phyloP scores from a whole-genome alignment of 345 rosid genomes.

The Syzygium oleosum region DNA sequence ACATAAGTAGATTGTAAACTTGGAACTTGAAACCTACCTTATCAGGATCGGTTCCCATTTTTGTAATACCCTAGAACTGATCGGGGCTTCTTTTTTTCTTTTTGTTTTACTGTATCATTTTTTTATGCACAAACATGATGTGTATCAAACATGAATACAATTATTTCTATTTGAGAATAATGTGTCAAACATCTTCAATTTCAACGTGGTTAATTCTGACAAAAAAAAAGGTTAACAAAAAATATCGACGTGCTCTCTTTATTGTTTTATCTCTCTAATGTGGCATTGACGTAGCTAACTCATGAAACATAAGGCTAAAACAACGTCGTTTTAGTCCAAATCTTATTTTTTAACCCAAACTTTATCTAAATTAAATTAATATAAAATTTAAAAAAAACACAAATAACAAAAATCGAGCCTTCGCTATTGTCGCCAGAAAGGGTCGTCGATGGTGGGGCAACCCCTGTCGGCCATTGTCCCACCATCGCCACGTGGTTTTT shows the following conservation, averaged over 20 bases:
- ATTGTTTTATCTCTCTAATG: background rate
- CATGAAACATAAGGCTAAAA: background rate
- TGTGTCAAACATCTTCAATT: background rate
- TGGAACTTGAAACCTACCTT: background rate
- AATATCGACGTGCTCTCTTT: background rate
- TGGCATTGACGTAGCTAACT: background rate
- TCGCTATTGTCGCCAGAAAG: background rate
- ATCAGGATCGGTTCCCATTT: background rate
- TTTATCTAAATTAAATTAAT: background rate
- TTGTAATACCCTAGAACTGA: background rate
- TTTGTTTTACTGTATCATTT: background rate
- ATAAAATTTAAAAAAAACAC: accelerated
- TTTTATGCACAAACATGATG: background rate
- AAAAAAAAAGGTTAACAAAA: too few relatives aligned
- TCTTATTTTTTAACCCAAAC: background rate
- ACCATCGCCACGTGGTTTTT: background rate
- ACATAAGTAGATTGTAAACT: background rate
- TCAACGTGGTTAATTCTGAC: background rate
- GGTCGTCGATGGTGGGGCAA: accelerated
- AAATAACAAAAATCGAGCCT: background rate
- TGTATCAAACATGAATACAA: background rate
- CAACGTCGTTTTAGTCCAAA: background rate
- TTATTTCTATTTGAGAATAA: background rate
- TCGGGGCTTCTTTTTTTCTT: background rate
- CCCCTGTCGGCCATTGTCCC: background rate